Conservation (phyloP, 805 yeast species). For the Wickerhamomyces alni region DNA sequence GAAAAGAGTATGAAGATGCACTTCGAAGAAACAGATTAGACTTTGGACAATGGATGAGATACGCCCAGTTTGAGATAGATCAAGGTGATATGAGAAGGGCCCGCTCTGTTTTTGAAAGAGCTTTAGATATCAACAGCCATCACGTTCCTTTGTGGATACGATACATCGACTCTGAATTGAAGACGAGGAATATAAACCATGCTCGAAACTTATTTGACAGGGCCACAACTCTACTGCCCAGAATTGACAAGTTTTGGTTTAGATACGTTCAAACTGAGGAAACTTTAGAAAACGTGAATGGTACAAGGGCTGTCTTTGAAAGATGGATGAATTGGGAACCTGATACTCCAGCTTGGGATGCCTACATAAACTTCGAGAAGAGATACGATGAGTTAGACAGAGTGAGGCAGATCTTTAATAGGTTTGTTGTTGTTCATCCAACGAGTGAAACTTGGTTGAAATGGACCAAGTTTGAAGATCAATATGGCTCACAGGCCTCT, state of each 20-base stretch:
- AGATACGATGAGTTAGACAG: conserved; percentile 55
- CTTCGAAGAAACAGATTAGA: conserved; percentile 77
- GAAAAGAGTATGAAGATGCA: conserved; percentile 84
- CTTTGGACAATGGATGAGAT: conserved; percentile 84
- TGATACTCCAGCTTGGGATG: conserved; percentile 58
- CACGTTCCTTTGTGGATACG: conserved; percentile 83
- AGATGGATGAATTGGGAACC: conserved; percentile 85
- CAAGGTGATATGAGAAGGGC: conserved; percentile 77
- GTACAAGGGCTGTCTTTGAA: conserved; percentile 61
- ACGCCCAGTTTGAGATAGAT: conserved; percentile 81
- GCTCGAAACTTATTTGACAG: conserved; percentile 83
- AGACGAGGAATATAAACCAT: conserved; percentile 70
- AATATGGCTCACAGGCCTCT: conserved; percentile 37
- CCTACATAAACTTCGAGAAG: conserved; percentile 66
- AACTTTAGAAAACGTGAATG: conserved; percentile 53
- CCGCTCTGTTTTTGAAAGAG: conserved; percentile 83
- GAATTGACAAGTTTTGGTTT: conserved; percentile 83
- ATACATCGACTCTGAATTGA: conserved; percentile 74
- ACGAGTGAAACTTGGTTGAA: conserved; percentile 56
- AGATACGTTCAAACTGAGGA: conserved; percentile 80
- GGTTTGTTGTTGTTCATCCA: conserved; percentile 51
- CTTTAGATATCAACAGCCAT: conserved; percentile 67
- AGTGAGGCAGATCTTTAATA: conserved; percentile 51
- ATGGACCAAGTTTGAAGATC: conserved; percentile 71
- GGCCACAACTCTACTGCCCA: conserved; percentile 67